A percentile compares a stretch with the other conserved stretches of the same genome.
phyloP scores from a whole-genome alignment of 176 grass and related monocot species.

The Saccharum spontaneum region DNA sequence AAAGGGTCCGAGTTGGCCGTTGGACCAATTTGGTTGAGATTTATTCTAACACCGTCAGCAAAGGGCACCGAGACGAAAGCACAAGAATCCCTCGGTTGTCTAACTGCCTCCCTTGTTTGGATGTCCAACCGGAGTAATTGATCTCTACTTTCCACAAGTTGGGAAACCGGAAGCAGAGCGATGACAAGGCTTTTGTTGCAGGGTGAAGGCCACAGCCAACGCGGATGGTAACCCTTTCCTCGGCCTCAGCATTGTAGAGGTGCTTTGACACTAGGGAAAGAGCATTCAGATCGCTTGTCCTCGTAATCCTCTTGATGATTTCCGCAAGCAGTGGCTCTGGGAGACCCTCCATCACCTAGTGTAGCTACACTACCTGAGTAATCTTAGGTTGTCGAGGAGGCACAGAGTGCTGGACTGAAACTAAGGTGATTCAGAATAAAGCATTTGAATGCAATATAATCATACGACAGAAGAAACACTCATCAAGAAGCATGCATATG shows the following conservation, averaged over 20 bases:
- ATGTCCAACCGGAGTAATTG: slow-evolving; percentile 47
- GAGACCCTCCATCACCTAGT: slow-evolving; percentile 55
- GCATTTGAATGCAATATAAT: neutral
- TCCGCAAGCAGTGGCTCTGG: slow-evolving; percentile 57
- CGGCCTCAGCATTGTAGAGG: slow-evolving; percentile 41
- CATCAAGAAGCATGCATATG: neutral
- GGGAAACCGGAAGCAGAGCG: slow-evolving; percentile 29
- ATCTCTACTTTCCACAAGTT: slow-evolving; percentile 49
- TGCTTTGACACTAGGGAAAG: slow-evolving; percentile 57
- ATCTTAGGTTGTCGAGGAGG: neutral
- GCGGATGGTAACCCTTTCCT: slow-evolving; percentile 46
- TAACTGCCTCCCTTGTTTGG: slow-evolving; percentile 39
- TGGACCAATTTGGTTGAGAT: too few species aligned
- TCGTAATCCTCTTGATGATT: slow-evolving; percentile 51
- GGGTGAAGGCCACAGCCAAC: slow-evolving; percentile 45
- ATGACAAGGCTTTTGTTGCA: slow-evolving; percentile 35
- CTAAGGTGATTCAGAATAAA: neutral
- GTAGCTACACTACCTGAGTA: neutral
- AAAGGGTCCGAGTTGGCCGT: too few species aligned
- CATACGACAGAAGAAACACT: neutral
- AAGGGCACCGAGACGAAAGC: slow-evolving; percentile 10
- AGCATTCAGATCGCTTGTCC: slow-evolving; percentile 55
- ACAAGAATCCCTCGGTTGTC: slow-evolving; percentile 42
- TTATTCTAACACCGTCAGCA: too few species aligned
- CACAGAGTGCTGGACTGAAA: neutral